A percentile compares a stretch with the other conserved stretches of the same genome.
phyloP scores from a whole-genome alignment of 768 basidiomycete genomes.

The Dendrothele bispora region DNA sequence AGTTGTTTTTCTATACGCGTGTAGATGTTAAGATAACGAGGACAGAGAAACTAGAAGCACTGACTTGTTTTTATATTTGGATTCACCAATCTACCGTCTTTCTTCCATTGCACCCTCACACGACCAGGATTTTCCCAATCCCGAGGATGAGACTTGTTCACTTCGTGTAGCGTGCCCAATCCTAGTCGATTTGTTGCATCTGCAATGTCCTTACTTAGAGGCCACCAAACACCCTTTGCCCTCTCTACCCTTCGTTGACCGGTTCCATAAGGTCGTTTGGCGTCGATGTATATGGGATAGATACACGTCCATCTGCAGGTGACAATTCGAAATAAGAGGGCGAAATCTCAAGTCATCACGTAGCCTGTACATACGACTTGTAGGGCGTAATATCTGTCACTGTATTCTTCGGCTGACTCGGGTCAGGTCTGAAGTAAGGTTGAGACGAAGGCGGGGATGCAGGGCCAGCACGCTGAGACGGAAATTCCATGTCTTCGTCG shows the following conservation, averaged over 20 bases:
- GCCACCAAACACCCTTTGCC: slow-evolving; percentile 89
- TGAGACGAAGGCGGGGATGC: slow-evolving; percentile 48
- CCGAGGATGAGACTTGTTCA: slow-evolving; percentile 85
- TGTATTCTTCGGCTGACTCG: slow-evolving; percentile 28
- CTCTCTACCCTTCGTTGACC: slow-evolving; percentile 83
- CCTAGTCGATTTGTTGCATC: slow-evolving; percentile 79
- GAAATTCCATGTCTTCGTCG: slow-evolving; percentile 40
- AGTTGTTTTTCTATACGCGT: slow-evolving; percentile 70
- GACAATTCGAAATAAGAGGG: not conserved
- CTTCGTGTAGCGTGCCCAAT: slow-evolving; percentile 83
- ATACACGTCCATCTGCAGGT: slow-evolving; percentile 84
- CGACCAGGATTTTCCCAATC: slow-evolving; percentile 99
- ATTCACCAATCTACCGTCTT: slow-evolving; percentile 68
- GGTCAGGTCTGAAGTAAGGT: slow-evolving; percentile 19
- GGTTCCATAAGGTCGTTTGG: slow-evolving; percentile 83
- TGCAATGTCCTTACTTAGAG: slow-evolving; percentile 89
- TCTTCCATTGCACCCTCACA: slow-evolving; percentile 91
- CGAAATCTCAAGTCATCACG: not conserved
- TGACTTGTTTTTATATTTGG: slow-evolving; percentile 73
- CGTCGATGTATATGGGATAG: slow-evolving; percentile 97
- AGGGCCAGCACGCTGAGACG: slow-evolving; percentile 47
- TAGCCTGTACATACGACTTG: slow-evolving; percentile 59
- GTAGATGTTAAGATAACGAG: not conserved
- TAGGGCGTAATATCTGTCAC: slow-evolving; percentile 80
- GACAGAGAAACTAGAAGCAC: slow-evolving; percentile 23